A percentile compares a stretch with the other conserved stretches of the same genome.
phyloP scores from a whole-genome alignment of 73 alveolate species.

The Durusdinium trenchii region DNA sequence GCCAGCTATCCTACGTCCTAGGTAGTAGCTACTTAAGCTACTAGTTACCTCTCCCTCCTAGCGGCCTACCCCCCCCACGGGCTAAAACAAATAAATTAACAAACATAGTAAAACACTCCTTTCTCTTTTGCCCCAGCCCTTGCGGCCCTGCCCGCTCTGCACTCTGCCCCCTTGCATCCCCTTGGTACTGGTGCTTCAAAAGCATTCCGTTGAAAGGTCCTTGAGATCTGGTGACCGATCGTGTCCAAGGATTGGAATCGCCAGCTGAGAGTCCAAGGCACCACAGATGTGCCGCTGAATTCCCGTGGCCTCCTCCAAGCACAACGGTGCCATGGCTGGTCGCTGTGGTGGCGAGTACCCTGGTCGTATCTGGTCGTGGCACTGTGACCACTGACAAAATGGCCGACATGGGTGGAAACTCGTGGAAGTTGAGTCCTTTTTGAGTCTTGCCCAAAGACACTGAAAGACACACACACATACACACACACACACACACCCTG shows the following conservation, averaged over 20 bases:
- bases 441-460: too few relatives aligned
- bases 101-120: too few relatives aligned
- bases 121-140: too few relatives aligned
- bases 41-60: too few relatives aligned
- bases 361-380: background rate
- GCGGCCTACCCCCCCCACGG: too few relatives aligned
- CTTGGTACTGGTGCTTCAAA: background rate
- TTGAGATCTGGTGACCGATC: background rate
- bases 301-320: slow-evolving; percentile 63
- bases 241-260: slow-evolving; percentile 86
- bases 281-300: slow-evolving; percentile 58
- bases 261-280: slow-evolving; percentile 84
- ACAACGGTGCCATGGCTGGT: background rate
- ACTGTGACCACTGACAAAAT: background rate
- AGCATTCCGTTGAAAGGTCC: background rate
- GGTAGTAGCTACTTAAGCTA: too few relatives aligned
- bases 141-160: too few relatives aligned
- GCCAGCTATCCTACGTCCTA: too few relatives aligned
- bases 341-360: background rate
- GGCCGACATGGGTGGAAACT: too few relatives aligned
- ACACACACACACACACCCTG: background rate
- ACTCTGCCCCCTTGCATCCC: too few relatives aligned
- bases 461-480: too few relatives aligned
- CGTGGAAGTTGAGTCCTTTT: too few relatives aligned
- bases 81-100: background rate